Evolutionary conservation across 1,284 basidiomycete genomes (phyloP), one percentile per base, ranked within the genome.

Genomic region (Heliocybe sulcata): DNA sequence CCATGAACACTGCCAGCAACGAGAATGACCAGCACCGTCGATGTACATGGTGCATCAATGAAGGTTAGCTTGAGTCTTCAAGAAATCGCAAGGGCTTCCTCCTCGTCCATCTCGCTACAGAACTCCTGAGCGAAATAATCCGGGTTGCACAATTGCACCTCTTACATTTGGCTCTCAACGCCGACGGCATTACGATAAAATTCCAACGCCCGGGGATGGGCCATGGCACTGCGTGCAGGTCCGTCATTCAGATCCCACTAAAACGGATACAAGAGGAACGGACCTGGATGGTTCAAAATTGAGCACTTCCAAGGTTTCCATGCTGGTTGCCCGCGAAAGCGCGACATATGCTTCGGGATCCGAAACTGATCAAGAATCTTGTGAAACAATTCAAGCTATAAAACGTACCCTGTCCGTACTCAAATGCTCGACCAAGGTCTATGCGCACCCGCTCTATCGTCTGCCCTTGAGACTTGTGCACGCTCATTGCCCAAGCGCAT

Each of bases 391-490:
- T n/a, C n/a, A n/a, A n/a, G n/a, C n/a, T n/a, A n/a, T n/a, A n/a
- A n/a, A n/a, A n/a, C 22, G 35, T 45, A 82, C 83, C 82, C 78
- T 87, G 84, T 20, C 92, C 92, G 60, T 87, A 90, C 69, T 94
- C 92, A 68, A 96, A 92, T 0, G 76, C 83, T 35, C 76, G 72
- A 26, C 64, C 64, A 20, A 91, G 72, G 63, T 90, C 79, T 0
- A 91, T 82, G 57, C 82, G 83, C 19, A 93, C 89, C 14, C 90
- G 76, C 54, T 91, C 80, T n/a, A 94, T 68, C 0, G 87, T 93
- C 67, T 92, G 90, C 0, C 90, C 90, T 65, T 93, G 92, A 1
- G 86, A 85, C 67, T 95, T 94, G 69, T 94, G 92, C 22, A 94
- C 85, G 55, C 87, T 90, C 64, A 90, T 71, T 0, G 90, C 88